Evolutionary conservation across 306 rosid genomes (phyloP).

Genomic region (Begonia loranthoides): DNA sequence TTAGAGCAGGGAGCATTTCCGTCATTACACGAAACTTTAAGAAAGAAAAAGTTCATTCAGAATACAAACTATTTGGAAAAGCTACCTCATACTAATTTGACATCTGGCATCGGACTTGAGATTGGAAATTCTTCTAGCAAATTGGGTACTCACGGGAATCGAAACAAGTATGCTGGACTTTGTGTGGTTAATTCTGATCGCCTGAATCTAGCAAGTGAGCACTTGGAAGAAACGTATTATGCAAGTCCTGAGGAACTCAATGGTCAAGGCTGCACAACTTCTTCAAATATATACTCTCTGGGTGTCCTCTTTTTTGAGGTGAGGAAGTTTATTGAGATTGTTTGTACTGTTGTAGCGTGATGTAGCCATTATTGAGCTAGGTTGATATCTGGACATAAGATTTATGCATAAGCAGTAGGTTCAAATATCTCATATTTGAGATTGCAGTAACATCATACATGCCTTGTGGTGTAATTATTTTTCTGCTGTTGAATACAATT

Average conservation of each 20-base stretch:
- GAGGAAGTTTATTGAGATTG: slow-evolving; percentile 11
- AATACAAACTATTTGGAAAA: slow-evolving; percentile 18
- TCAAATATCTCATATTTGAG: not conserved
- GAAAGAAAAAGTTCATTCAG: slow-evolving; percentile 44
- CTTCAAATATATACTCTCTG: slow-evolving; percentile 68
- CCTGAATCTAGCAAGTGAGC: slow-evolving; percentile 22
- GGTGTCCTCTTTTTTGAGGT: slow-evolving; percentile 96
- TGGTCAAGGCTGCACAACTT: slow-evolving; percentile 43
- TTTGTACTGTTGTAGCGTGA: slow-evolving; percentile 4
- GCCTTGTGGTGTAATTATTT: no score
- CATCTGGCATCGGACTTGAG: slow-evolving; percentile 21
- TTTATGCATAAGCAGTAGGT: not conserved
- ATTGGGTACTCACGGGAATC: slow-evolving; percentile 24
- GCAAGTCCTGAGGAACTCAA: slow-evolving; percentile 62
- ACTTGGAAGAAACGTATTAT: slow-evolving; percentile 69
- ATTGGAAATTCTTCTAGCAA: slow-evolving; percentile 24
- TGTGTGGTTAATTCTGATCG: slow-evolving; percentile 24
- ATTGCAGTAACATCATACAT: no score
- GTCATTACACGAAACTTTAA: slow-evolving; percentile 27
- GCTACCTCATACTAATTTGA: slow-evolving; percentile 27
- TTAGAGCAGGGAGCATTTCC: slow-evolving; percentile 32
- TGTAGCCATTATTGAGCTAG: slow-evolving; percentile 1
- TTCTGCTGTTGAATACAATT: no score
- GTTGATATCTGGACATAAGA: no score
- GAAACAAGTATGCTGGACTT: slow-evolving; percentile 36